These are phyloP conservation scores for Collybiopsis luxurians DNA, from an alignment of 768 basidiomycete genomes.

Conservation along the genomic window DNA sequence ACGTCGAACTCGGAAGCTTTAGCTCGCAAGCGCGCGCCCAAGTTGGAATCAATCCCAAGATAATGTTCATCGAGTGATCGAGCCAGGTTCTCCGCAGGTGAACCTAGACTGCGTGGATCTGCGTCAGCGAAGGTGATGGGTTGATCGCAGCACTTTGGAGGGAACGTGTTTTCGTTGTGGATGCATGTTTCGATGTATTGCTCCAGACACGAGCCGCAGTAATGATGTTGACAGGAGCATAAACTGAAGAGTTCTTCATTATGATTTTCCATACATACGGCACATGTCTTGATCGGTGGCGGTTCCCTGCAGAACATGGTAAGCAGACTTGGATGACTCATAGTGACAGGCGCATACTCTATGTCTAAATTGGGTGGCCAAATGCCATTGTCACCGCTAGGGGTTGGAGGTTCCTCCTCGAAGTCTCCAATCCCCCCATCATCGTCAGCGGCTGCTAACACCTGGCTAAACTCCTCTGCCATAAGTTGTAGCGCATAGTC, in stretches of 20 bases:
- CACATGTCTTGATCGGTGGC: not conserved
- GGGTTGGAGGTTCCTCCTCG: too few species aligned
- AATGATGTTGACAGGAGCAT: not conserved
- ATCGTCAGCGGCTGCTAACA: not conserved
- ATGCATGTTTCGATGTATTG: conserved; percentile 1
- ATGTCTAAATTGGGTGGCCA: too few species aligned
- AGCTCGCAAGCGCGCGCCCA: conserved; percentile 14
- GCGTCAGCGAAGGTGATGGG: not conserved
- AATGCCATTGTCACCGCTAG: too few species aligned
- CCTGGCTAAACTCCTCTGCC: not conserved
- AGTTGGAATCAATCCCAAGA: not conserved
- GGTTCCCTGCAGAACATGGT: not conserved
- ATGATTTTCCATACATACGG: not conserved
- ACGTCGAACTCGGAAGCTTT: conserved; percentile 29
- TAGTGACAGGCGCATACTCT: too few species aligned
- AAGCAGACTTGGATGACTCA: too few species aligned
- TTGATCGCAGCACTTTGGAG: conserved; percentile 5
- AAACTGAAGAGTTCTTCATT: not conserved
- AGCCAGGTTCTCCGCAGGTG: not conserved
- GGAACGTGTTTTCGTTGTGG: conserved; percentile 1
- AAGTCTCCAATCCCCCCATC: not conserved
- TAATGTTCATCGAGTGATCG: not conserved
- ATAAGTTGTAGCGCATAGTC: not conserved
- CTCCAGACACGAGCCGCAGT: conserved; percentile 1
- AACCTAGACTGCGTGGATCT: not conserved